Percentiles rank a stretch among this genome's conserved stretches.
Conservation (phyloP, 768 basidiomycete genomes). For the Lactarius vividus region DNA sequence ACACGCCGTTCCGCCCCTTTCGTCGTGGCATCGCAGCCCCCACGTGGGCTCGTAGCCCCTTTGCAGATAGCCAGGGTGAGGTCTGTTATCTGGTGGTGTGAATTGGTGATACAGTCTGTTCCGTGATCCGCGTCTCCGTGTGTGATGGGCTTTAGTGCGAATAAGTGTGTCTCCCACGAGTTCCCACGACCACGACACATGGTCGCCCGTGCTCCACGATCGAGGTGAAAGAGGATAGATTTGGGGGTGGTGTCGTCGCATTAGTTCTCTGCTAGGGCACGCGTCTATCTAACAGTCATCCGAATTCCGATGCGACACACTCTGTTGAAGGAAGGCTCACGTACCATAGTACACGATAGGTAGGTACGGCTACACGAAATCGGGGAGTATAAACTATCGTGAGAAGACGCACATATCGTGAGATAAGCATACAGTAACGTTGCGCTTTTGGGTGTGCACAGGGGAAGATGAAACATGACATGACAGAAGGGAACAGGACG, state of each 20-base stretch:
- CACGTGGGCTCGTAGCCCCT: neutral
- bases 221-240: neutral
- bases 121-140: neutral
- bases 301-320: neutral
- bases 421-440: neutral
- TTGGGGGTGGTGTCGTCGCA: neutral
- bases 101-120: neutral
- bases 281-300: neutral
- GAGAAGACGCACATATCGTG: neutral
- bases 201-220: neutral
- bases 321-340: too few species aligned
- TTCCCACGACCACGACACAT: neutral
- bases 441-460: neutral
- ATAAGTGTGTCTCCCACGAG: too few species aligned
- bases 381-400: neutral
- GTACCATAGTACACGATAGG: too few species aligned
- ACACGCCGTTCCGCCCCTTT: neutral
- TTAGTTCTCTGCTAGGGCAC: neutral
- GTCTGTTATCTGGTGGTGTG: neutral
- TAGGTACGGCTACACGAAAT: neutral
- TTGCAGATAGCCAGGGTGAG: neutral
- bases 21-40: neutral
- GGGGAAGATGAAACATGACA: neutral
- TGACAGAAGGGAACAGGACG: neutral
- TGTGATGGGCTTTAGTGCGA: neutral